Conservation (phyloP, 2,329 filamentous ascomycete genomes). For the Colletotrichum liaoningense region DNA sequence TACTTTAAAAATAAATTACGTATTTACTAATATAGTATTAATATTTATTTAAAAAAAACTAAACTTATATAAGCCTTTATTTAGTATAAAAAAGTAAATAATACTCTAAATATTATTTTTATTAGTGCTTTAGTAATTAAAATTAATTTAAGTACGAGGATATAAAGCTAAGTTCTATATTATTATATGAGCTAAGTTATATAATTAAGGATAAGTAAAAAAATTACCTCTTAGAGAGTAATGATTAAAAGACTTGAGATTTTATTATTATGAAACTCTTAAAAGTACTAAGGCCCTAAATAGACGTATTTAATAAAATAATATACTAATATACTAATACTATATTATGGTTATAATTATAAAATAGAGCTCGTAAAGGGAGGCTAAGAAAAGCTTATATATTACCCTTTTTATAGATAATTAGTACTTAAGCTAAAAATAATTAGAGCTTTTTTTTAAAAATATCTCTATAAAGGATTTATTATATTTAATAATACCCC, state of each 20-base stretch:
- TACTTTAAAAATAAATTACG: too few relatives aligned
- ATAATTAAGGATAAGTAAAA: background rate
- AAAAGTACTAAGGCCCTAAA: background rate
- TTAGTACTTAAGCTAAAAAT: background rate
- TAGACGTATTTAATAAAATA: background rate
- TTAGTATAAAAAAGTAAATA: too few relatives aligned
- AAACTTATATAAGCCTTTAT: accelerated
- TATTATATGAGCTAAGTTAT: background rate
- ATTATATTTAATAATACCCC: too few relatives aligned
- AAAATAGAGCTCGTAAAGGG: background rate
- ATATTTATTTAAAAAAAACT: too few relatives aligned
- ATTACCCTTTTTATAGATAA: background rate
- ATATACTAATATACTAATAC: background rate
- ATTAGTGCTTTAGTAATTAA: too few relatives aligned
- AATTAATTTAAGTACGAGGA: background rate
- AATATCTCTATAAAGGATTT: background rate
- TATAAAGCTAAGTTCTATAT: background rate
- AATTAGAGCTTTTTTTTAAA: background rate
- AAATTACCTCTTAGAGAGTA: background rate
- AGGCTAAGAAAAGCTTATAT: background rate
- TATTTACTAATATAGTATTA: accelerated
- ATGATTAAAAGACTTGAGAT: background rate
- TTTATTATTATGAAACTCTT: background rate
- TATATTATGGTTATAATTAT: background rate
- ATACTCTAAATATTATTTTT: too few relatives aligned